Conservation (phyloP, 2,329 filamentous ascomycete genomes). For the Ophiostoma perfectum region DNA sequence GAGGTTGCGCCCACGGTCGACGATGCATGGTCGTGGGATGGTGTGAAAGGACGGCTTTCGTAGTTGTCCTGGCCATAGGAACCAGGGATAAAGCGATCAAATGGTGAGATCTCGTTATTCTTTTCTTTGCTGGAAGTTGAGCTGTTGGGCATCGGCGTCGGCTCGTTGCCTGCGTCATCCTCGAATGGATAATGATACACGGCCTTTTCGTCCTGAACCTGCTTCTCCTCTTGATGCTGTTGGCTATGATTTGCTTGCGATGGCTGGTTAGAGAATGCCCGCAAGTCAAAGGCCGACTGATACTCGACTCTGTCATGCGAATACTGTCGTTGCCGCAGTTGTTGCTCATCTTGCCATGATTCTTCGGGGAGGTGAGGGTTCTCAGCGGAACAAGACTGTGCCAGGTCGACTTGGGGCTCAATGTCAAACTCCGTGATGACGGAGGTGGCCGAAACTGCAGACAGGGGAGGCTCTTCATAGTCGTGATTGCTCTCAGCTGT, state of each 20-base stretch:
- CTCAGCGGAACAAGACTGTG: slow-evolving; percentile 31
- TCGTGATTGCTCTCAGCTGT: slow-evolving; percentile 32
- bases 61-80: slow-evolving; percentile 22
- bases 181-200: slow-evolving; percentile 39
- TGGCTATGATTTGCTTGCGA: too few relatives aligned
- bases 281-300: slow-evolving; percentile 26
- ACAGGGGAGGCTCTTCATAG: slow-evolving; percentile 48
- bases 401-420: slow-evolving; percentile 60
- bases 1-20: background rate
- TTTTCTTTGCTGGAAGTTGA: background rate
- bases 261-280: background rate
- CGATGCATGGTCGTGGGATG: slow-evolving; percentile 12
- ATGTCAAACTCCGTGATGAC: slow-evolving; percentile 65
- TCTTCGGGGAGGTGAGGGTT: background rate
- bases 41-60: slow-evolving; percentile 19
- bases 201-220: too few relatives aligned
- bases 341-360: background rate
- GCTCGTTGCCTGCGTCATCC: slow-evolving; percentile 34
- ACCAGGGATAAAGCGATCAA: slow-evolving; percentile 21
- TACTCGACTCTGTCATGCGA: slow-evolving; percentile 23
- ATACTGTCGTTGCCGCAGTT: background rate
- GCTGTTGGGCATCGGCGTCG: background rate
- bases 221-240: too few relatives aligned
- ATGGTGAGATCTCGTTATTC: slow-evolving; percentile 7
- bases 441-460: slow-evolving; percentile 56